phyloP scores from a whole-genome alignment of 331 rosid species.

The Rhamnella rubrinervis region DNA sequence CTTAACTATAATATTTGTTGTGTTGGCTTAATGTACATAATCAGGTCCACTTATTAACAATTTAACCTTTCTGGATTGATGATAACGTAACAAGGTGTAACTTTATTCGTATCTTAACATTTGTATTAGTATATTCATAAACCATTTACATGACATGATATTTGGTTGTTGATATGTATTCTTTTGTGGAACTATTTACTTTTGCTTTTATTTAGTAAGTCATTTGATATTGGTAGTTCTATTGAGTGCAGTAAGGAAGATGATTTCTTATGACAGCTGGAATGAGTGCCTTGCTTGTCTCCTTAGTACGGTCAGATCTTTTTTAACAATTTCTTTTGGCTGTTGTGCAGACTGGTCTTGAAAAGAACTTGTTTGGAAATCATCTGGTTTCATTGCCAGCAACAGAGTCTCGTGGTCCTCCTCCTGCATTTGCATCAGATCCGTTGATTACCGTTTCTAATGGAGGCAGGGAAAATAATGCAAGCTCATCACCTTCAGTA shows the following conservation, averaged over 20 bases:
- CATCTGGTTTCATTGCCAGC: conserved; percentile 69
- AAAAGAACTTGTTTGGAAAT: conserved; percentile 89
- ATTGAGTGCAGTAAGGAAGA: not conserved
- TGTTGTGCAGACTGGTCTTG: conserved; percentile 85
- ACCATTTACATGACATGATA: not conserved
- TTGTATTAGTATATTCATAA: not conserved
- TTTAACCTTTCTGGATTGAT: too few relatives aligned
- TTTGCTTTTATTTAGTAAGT: not conserved
- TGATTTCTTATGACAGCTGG: not conserved
- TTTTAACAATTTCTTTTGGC: conserved; percentile 21
- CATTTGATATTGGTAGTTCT: conserved; percentile 1
- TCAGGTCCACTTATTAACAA: too few relatives aligned
- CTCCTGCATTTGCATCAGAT: conserved; percentile 89
- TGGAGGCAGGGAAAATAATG: conserved; percentile 39
- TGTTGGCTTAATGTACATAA: too few relatives aligned
- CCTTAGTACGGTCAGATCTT: conserved; percentile 12
- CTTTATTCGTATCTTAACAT: too few relatives aligned
- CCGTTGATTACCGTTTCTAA: conserved; percentile 47
- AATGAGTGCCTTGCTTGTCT: not conserved
- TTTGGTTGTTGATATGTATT: not conserved
- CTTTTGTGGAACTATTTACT: not conserved
- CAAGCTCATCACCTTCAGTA: conserved; percentile 35
- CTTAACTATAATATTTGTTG: too few relatives aligned
- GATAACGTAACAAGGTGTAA: too few relatives aligned
- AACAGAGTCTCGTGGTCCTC: conserved; percentile 70